These are phyloP conservation scores for Thraustochytrium striatum DNA, from an alignment of 352 stramenopile species.

Conservation along the genomic window DNA sequence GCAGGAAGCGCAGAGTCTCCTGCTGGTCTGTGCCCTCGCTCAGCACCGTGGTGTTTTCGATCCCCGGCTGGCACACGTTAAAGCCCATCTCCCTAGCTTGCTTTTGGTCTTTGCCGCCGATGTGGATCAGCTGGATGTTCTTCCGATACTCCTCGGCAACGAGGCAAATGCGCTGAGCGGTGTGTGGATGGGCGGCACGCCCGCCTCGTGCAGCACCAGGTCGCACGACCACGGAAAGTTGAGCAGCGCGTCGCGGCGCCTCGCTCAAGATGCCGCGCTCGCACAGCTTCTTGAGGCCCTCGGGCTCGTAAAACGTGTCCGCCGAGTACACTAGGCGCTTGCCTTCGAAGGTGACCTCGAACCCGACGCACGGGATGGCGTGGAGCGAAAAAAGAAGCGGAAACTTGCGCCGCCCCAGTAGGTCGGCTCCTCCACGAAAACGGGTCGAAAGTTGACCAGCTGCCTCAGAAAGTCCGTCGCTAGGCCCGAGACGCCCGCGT, in stretches of 20 bases:
- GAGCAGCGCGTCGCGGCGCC: slow-evolving; percentile 74
- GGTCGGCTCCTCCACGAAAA: slow-evolving; percentile 88
- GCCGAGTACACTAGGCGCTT: slow-evolving; percentile 76
- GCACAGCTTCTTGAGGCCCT: slow-evolving; percentile 69
- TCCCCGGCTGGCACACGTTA: slow-evolving; percentile 6
- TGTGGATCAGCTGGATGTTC: slow-evolving; percentile 45
- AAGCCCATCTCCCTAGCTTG: slow-evolving; percentile 31
- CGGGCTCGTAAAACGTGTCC: slow-evolving; percentile 88
- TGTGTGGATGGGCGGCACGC: slow-evolving; percentile 89
- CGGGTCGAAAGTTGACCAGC: slow-evolving; percentile 54
- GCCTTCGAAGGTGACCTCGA: slow-evolving; percentile 67
- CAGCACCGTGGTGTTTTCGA: slow-evolving; percentile 44
- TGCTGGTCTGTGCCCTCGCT: slow-evolving; percentile 33
- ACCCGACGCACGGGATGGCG: slow-evolving; percentile 89
- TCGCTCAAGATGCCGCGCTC: slow-evolving; percentile 78
- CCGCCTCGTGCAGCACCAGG: slow-evolving; percentile 85
- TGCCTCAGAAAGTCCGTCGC: slow-evolving; percentile 76
- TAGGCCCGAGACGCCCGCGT: slow-evolving; percentile 85
- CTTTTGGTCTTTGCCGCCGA: slow-evolving; percentile 25
- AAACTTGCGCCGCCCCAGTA: slow-evolving; percentile 90
- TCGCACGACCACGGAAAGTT: slow-evolving; percentile 88
- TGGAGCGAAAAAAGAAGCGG: slow-evolving; percentile 90
- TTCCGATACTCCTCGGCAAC: slow-evolving; percentile 61
- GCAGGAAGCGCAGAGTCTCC: slow-evolving; percentile 32
- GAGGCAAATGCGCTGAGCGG: slow-evolving; percentile 82